phyloP scores from a whole-genome alignment of 2,329 filamentous ascomycete species.

The Ophiostoma fasciatum region DNA sequence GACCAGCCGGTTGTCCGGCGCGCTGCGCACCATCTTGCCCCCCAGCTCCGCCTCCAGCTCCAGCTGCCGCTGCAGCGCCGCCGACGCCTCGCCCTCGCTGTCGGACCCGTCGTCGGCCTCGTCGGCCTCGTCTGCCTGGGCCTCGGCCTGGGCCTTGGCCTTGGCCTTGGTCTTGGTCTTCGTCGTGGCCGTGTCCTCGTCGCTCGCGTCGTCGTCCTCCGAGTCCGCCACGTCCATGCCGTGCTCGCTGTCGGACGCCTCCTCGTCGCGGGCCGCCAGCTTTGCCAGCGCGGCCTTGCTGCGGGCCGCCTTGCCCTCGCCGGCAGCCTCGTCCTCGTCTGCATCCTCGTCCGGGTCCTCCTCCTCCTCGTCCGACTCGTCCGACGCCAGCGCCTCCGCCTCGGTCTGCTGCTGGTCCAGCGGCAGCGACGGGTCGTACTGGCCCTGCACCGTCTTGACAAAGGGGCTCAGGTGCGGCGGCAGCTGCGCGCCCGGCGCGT shows the following conservation, averaged over 20 bases:
- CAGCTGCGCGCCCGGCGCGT: constrained; percentile 76
- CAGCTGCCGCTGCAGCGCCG: constrained; percentile 59
- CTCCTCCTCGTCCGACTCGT: constrained; percentile 31
- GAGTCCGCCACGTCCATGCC: constrained; percentile 32
- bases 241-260: constrained; percentile 30
- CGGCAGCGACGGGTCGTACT: constrained; percentile 79
- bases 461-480: constrained; percentile 94
- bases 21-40: constrained; percentile 47
- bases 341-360: constrained; percentile 27
- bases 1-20: too few species aligned
- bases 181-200: constrained; percentile 28
- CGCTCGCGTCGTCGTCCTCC: constrained; percentile 27
- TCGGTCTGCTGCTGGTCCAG: constrained; percentile 81
- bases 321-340: constrained; percentile 22
- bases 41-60: constrained; percentile 88
- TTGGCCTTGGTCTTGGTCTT: constrained; percentile 12
- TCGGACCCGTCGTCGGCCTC: constrained; percentile 26
- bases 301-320: constrained; percentile 6
- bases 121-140: constrained; percentile 31
- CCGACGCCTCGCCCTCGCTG: constrained; percentile 46
- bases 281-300: constrained; percentile 20
- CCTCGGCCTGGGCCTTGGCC: constrained; percentile 4
- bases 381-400: constrained; percentile 62
- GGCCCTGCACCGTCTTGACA: constrained; percentile 72
- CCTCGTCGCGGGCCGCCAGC: constrained; percentile 22